These are phyloP conservation scores for Nepenthes gracilis DNA, from an alignment of 148 eudicot genomes.

Conservation along the genomic window DNA sequence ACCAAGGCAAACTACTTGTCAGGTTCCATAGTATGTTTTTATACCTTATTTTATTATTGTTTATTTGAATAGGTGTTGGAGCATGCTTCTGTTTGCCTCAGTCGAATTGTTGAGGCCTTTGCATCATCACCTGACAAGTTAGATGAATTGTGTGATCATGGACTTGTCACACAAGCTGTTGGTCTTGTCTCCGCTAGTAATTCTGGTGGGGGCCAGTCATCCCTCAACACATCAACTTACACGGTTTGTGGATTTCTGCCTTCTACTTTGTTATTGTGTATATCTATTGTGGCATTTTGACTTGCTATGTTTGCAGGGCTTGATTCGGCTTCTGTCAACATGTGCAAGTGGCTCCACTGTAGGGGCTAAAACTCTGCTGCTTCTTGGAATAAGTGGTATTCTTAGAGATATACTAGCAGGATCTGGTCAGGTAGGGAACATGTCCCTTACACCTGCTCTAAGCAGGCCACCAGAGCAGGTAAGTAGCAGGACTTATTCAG, in stretches of 20 bases:
- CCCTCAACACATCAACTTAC: constrained; percentile 84
- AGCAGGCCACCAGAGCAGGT: constrained; percentile 99
- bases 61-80: constrained; percentile 57
- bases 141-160: constrained; percentile 87
- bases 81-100: constrained; percentile 93
- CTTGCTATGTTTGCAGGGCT: constrained; percentile 44
- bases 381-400: constrained; percentile 81
- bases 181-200: constrained; percentile 67
- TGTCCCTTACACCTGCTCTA: constrained; percentile 84
- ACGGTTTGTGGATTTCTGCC: constrained; percentile 33
- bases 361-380: constrained; percentile 82
- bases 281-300: constrained; percentile 6
- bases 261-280: background rate
- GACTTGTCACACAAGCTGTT: constrained; percentile 84
- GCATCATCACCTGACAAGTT: constrained; percentile 69
- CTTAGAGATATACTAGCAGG: constrained; percentile 84
- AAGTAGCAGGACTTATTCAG: background rate
- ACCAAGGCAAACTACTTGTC: background rate
- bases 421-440: constrained; percentile 69
- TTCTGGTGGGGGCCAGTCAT: constrained; percentile 97
- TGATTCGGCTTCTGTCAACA: constrained; percentile 84
- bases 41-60: constrained; percentile 1
- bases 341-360: constrained; percentile 94
- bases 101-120: constrained; percentile 91
- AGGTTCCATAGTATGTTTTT: background rate